Evolutionary conservation across 768 basidiomycete genomes (phyloP).

Genomic region (Scleroderma bovista): DNA sequence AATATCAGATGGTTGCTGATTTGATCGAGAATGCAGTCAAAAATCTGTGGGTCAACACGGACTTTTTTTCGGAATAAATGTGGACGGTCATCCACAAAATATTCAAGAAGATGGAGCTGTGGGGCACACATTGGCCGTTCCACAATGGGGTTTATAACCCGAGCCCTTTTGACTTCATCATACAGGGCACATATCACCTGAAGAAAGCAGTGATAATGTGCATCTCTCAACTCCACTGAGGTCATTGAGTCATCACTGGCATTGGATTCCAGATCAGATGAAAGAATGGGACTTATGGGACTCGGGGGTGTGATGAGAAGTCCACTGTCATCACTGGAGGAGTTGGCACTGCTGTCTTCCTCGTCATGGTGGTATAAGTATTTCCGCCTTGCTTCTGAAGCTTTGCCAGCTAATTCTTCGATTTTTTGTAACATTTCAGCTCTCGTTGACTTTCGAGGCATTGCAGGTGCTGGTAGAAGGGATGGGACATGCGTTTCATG

Average conservation of each 20-base stretch:
- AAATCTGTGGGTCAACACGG: constrained; percentile 17
- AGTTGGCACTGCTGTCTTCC: too few relatives aligned
- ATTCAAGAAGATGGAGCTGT: constrained; percentile 1
- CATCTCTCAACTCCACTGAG: neutral
- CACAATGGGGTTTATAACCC: neutral
- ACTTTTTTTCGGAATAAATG: constrained; percentile 23
- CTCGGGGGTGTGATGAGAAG: too few relatives aligned
- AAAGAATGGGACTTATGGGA: too few relatives aligned
- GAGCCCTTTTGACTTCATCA: neutral
- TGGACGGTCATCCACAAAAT: constrained; percentile 7
- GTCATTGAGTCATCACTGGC: neutral
- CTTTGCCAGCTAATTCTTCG: too few relatives aligned
- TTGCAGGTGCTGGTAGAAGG: too few relatives aligned
- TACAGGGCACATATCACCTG: neutral
- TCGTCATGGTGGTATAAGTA: too few relatives aligned
- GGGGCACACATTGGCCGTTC: neutral
- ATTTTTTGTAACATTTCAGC: too few relatives aligned
- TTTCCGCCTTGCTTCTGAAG: too few relatives aligned
- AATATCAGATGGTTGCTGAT: constrained; percentile 24
- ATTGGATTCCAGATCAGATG: neutral
- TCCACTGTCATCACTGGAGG: too few relatives aligned
- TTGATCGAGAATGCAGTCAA: constrained; percentile 14
- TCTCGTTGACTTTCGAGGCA: too few relatives aligned
- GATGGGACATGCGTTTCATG: too few relatives aligned
- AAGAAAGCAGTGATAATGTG: neutral